Percentiles rank a stretch among this genome's conserved stretches.
Evolutionary conservation across 495 filamentous ascomycete genomes (phyloP).

Genomic region (Podospora didyma): DNA sequence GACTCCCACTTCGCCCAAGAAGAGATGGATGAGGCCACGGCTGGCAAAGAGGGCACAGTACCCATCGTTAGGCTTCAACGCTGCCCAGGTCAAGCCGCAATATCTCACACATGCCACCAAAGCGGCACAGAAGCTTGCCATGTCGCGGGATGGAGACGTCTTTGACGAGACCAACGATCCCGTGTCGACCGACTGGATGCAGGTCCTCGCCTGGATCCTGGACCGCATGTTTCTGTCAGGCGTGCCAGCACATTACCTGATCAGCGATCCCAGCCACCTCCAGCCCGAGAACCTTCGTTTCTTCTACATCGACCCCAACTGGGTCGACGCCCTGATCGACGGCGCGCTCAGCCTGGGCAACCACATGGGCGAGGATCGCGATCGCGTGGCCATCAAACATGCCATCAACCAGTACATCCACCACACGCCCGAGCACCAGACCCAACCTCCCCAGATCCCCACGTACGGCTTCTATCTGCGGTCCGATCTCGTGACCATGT

Average conservation of each 20-base stretch:
- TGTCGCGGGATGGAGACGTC: neutral
- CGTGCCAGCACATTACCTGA: slow-evolving; percentile 39
- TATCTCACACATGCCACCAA: neutral
- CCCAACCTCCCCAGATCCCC: slow-evolving; percentile 18
- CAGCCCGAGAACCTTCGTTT: slow-evolving; percentile 41
- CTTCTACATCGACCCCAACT: slow-evolving; percentile 44
- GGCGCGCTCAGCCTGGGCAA: slow-evolving; percentile 44
- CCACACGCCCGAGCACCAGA: neutral
- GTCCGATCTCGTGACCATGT: slow-evolving; percentile 20
- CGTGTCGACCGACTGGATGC: slow-evolving; percentile 28
- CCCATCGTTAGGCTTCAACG: neutral
- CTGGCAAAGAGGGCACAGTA: neutral
- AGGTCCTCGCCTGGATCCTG: slow-evolving; percentile 33
- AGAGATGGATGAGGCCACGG: neutral
- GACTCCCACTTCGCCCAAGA: neutral
- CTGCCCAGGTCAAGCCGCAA: neutral
- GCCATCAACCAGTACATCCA: slow-evolving; percentile 27
- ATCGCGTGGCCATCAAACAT: slow-evolving; percentile 30
- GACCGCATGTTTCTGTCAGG: slow-evolving; percentile 32
- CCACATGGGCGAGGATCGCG: slow-evolving; percentile 27
- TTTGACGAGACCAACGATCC: slow-evolving; percentile 32
- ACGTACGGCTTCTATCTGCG: slow-evolving; percentile 28
- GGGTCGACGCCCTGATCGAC: slow-evolving; percentile 44
- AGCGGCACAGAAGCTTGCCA: neutral
- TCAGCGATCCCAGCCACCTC: slow-evolving; percentile 36